phyloP scores from a whole-genome alignment of 2,329 filamentous ascomycete species.

The Cercospora zeina region DNA sequence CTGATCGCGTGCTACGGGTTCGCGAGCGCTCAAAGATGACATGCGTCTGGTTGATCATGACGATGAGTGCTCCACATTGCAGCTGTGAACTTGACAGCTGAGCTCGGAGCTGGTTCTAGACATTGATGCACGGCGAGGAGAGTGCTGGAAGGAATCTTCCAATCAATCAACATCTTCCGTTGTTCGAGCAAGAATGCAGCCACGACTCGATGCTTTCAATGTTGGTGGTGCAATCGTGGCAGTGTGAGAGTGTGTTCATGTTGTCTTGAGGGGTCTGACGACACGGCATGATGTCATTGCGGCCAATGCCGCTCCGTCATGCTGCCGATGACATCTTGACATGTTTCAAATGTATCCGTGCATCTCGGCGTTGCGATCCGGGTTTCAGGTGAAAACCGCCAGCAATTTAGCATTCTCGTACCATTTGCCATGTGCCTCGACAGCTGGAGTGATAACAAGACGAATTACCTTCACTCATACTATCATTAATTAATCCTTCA shows the following conservation, averaged over 20 bases:
- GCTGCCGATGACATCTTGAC: background rate
- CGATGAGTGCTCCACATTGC: slow-evolving; percentile 3
- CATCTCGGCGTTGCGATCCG: background rate
- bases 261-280: background rate
- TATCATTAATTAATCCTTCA: background rate
- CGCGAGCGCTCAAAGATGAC: background rate
- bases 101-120: background rate
- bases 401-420: no score
- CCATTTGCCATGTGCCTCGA: no score
- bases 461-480: background rate
- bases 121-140: background rate
- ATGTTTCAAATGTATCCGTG: background rate
- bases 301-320: background rate
- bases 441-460: no score
- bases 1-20: slow-evolving; percentile 6
- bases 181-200: no score
- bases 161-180: no score
- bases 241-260: no score
- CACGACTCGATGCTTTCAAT: background rate
- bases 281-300: background rate
- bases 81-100: background rate
- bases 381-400: no score
- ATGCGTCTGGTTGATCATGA: slow-evolving; percentile 11
- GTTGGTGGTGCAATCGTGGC: no score
- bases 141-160: background rate